These are phyloP conservation scores for Syncephalastrum racemosum DNA, from an alignment of 371 early-diverging fungal species.

Conservation along the genomic window DNA sequence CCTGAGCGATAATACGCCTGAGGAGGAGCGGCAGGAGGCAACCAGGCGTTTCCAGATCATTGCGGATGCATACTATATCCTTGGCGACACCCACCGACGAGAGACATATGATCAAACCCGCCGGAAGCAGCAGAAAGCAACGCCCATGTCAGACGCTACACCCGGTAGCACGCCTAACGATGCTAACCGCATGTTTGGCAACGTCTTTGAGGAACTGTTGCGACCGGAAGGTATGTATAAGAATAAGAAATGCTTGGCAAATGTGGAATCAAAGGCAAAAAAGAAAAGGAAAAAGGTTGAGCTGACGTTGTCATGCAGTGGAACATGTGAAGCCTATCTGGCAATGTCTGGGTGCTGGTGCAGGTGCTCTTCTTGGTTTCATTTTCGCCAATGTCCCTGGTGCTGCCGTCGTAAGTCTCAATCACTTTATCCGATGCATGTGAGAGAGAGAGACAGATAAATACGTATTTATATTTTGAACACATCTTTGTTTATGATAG, in stretches of 20 bases:
- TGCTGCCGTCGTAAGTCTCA: conserved; percentile 26
- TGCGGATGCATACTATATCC: conserved; percentile 77
- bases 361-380: conserved; percentile 31
- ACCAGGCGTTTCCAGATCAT: conserved; percentile 78
- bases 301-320: conserved; percentile 11
- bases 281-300: background rate
- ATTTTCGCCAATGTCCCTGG: conserved; percentile 36
- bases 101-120: conserved; percentile 82
- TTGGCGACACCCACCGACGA: conserved; percentile 72
- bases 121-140: background rate
- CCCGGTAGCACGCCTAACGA: conserved; percentile 12
- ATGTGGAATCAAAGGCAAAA: background rate
- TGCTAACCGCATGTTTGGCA: conserved; percentile 30
- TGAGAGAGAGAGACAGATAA: background rate
- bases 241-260: background rate
- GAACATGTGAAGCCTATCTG: conserved; percentile 28
- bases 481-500: conserved; percentile 9
- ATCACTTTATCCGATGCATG: background rate
- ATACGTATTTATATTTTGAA: background rate
- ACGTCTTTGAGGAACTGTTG: conserved; percentile 34
- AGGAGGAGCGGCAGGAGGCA: conserved; percentile 66
- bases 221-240: conserved; percentile 25
- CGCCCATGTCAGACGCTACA: conserved; percentile 8
- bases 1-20: conserved; percentile 52
- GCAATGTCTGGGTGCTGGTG: conserved; percentile 28